Conservation (phyloP, 164 flowering plant species). For the Cinnamomum micranthum region DNA sequence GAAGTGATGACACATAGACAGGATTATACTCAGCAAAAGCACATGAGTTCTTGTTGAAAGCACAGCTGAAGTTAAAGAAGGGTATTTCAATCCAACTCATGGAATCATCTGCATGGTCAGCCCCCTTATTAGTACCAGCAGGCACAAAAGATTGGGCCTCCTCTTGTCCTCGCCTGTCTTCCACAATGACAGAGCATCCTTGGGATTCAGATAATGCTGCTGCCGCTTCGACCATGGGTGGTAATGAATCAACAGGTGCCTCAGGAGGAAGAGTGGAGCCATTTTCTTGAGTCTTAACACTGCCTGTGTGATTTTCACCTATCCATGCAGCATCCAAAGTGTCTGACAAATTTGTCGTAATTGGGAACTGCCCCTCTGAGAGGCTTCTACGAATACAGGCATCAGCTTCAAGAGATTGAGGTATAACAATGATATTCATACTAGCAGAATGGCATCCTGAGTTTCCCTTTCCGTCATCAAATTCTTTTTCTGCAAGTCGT, state of each 20-base stretch:
- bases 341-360: slow-evolving; percentile 57
- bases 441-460: slow-evolving; percentile 14
- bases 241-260: slow-evolving; percentile 33
- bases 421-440: slow-evolving; percentile 19
- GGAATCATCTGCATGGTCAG: slow-evolving; percentile 52
- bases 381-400: slow-evolving; percentile 38
- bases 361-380: slow-evolving; percentile 68
- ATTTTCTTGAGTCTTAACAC: slow-evolving; percentile 27
- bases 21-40: slow-evolving; percentile 52
- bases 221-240: slow-evolving; percentile 12
- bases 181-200: slow-evolving; percentile 19
- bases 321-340: slow-evolving; percentile 96
- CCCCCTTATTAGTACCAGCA: slow-evolving; percentile 26
- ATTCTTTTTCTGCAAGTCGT: background rate
- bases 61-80: slow-evolving; percentile 46
- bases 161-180: slow-evolving; percentile 34
- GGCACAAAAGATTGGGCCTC: slow-evolving; percentile 26
- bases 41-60: slow-evolving; percentile 45
- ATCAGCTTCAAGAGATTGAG: slow-evolving; percentile 33
- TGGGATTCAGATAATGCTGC: slow-evolving; percentile 31
- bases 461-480: slow-evolving; percentile 17
- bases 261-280: slow-evolving; percentile 22
- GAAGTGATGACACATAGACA: slow-evolving; percentile 54
- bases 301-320: slow-evolving; percentile 53
- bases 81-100: slow-evolving; percentile 40